phyloP scores from a whole-genome alignment of 2,329 filamentous ascomycete species.

The Diaporthe destruens region DNA sequence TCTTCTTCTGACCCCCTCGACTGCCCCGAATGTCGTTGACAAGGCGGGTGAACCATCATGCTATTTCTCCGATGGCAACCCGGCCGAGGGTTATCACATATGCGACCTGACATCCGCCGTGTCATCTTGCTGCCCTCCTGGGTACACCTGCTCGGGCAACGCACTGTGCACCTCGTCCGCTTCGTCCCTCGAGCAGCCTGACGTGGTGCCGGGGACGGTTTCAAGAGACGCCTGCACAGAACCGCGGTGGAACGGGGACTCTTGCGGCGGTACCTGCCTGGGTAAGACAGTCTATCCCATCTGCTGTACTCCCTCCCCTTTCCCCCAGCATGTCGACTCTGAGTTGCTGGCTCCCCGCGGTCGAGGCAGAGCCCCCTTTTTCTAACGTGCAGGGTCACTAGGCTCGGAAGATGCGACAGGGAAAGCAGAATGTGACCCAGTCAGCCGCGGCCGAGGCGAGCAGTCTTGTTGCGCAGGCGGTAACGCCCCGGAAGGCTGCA shows the following conservation, averaged over 20 bases:
- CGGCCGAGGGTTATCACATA: constrained; percentile 44
- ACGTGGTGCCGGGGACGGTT: constrained; percentile 43
- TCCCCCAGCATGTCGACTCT: background rate
- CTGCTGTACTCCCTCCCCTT: background rate
- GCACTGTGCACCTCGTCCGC: constrained; percentile 44
- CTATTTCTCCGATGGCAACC: constrained; percentile 43
- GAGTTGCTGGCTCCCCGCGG: background rate
- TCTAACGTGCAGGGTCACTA: constrained; percentile 7
- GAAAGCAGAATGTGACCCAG: constrained; percentile 36
- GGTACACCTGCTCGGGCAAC: constrained; percentile 47
- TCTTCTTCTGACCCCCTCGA: background rate
- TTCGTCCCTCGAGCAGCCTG: constrained; percentile 40
- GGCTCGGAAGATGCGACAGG: constrained; percentile 22
- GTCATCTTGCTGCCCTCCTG: constrained; percentile 45
- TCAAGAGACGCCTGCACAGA: constrained; percentile 46
- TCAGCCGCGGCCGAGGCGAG: constrained; percentile 42
- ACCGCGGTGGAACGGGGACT: constrained; percentile 45
- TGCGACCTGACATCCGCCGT: constrained; percentile 43
- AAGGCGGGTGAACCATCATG: constrained; percentile 43
- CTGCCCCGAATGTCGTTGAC: constrained; percentile 1
- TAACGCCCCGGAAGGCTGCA: constrained; percentile 44
- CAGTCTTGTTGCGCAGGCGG: constrained; percentile 46
- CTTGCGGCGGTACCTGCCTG: constrained; percentile 46
- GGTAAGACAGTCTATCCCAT: constrained; percentile 38
- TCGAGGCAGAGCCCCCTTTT: too few species aligned